Evolutionary conservation across 2,329 filamentous ascomycete genomes (phyloP).

Genomic region (Cordyceps farinosa): DNA sequence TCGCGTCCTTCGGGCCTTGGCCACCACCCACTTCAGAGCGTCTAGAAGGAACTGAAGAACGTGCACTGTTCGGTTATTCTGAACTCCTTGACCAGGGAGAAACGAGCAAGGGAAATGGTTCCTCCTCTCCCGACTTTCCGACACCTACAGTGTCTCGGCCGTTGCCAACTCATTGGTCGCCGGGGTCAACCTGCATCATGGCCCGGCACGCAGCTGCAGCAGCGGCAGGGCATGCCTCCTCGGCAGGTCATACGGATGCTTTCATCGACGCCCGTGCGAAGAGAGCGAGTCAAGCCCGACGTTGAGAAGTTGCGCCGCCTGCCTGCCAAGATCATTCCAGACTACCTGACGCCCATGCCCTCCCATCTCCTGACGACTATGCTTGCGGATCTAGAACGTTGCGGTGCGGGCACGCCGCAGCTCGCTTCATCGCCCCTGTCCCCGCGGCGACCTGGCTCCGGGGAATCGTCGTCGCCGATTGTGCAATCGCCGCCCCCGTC

Average conservation of each 20-base stretch:
- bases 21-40: neutral
- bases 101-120: neutral
- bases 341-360: slow-evolving; percentile 53
- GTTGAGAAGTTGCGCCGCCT: slow-evolving; percentile 26
- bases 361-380: slow-evolving; percentile 64
- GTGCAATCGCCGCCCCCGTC: slow-evolving; percentile 26
- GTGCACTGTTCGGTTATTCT: neutral
- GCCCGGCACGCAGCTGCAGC: neutral
- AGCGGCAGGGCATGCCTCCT: neutral
- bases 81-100: neutral
- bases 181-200: neutral
- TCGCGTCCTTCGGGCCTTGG: neutral
- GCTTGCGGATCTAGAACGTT: slow-evolving; percentile 47
- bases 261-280: neutral
- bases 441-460: neutral
- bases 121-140: neutral
- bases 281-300: slow-evolving; percentile 12
- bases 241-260: neutral
- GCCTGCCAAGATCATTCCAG: slow-evolving; percentile 36
- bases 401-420: neutral
- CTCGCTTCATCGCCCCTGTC: neutral
- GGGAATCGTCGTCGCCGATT: slow-evolving; percentile 15
- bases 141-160: neutral
- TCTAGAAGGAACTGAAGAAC: neutral
- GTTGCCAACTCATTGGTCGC: neutral